These are phyloP conservation scores for Wickerhamiella musiphila DNA, from an alignment of 805 yeast genomes.

Conservation along the genomic window DNA sequence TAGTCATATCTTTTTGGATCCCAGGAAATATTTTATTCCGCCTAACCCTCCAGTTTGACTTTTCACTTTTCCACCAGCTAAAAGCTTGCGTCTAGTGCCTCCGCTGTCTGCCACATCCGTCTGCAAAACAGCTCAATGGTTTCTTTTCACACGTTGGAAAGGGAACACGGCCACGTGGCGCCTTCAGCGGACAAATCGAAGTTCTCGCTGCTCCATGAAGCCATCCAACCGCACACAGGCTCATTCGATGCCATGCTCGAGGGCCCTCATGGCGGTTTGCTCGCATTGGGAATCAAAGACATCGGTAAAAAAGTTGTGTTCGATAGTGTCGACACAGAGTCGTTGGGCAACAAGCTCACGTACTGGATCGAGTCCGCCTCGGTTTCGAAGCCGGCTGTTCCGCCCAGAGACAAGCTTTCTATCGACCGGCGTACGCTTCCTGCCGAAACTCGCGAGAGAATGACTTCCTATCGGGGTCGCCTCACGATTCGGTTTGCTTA, in stretches of 20 bases:
- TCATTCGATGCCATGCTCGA: conserved; percentile 91
- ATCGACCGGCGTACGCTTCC: conserved; percentile 68
- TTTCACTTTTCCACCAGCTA: too few relatives aligned
- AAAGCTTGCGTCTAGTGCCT: too few relatives aligned
- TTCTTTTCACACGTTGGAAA: conserved; percentile 65
- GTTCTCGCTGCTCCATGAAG: conserved; percentile 68
- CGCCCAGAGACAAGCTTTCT: conserved; percentile 53
- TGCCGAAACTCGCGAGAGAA: conserved; percentile 77
- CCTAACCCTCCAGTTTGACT: too few relatives aligned
- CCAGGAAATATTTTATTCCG: too few relatives aligned
- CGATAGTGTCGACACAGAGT: conserved; percentile 49
- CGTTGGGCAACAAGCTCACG: conserved; percentile 63
- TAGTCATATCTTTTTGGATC: too few relatives aligned
- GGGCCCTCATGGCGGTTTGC: conserved; percentile 69
- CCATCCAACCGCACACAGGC: conserved; percentile 88
- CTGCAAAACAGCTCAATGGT: too few relatives aligned
- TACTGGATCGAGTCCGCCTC: conserved; percentile 81
- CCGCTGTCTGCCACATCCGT: too few relatives aligned
- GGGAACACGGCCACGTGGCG: conserved; percentile 67
- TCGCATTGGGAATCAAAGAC: conserved; percentile 73
- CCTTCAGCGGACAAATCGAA: conserved; percentile 81
- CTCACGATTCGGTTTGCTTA: conserved; percentile 64
- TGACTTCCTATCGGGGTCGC: conserved; percentile 65
- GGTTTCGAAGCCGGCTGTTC: conserved; percentile 69
- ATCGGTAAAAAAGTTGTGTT: conserved; percentile 75